Evolutionary conservation across 2,329 filamentous ascomycete species (phyloP), one percentile per base, ranked within the genome.

Genomic region (Bipolaris cookei): DNA sequence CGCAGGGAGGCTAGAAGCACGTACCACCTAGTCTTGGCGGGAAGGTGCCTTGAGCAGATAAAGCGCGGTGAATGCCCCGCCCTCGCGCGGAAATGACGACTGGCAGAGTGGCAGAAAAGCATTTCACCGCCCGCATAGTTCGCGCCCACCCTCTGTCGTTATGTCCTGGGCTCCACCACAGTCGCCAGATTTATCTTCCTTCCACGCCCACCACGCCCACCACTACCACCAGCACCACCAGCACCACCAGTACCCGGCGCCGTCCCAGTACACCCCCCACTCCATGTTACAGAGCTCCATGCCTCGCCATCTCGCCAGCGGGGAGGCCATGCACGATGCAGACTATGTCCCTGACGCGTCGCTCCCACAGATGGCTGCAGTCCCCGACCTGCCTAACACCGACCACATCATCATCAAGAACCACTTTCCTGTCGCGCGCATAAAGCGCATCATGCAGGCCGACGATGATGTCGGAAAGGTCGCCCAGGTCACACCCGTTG

Each of bases 381-480:
- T 62, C 67, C 46, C 35, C 61, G 73, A 39, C 67, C 70, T 39
- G 71, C 76, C 64, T 14, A 66, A 62, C 51, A 65, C 66, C 20
- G 77, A 87, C 79, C 76, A 85, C 76, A 79, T 97, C 79, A 77
- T 92, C 41, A 92, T 99, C 68, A 91, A 87, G 77, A 98, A 94
- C 32, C 97, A 97, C 71, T 99, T 99, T 71, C 95, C 95, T 1
- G 96, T 96, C 30, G 95, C 95, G 13, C 86, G 95, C 61, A 99
- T 99, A 81, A 99, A 99, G 83, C 88, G 95, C 49, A 98, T 99
- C 71, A 98, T 99, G 95, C 95, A 99, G 79, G 94, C 94, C 10
- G 95, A 99, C 72, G 95, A 99, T 73, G 95, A 99, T 75, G 93
- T 99, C 0, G 95, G 95, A 61, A 99, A 99, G 79, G 95, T 99